Percentiles rank a stretch among this genome's conserved stretches.
These are phyloP conservation scores for Podaxis sp. DNA, from an alignment of 768 basidiomycete genomes.

Conservation along the genomic window DNA sequence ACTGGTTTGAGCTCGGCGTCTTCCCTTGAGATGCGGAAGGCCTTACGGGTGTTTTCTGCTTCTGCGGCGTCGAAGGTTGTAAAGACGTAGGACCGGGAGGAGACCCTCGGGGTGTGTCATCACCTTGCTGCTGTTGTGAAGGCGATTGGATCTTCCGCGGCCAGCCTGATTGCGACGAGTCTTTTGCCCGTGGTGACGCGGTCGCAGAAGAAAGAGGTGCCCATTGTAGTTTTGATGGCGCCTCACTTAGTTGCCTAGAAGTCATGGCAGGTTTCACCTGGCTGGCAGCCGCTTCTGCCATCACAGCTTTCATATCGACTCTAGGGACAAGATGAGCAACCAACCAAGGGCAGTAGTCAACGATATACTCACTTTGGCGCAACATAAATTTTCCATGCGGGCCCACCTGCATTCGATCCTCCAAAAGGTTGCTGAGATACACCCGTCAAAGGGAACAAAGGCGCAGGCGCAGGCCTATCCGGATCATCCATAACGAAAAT, in stretches of 20 bases:
- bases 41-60: background rate
- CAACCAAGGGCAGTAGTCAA: conserved; percentile 10
- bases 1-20: background rate
- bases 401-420: conserved; percentile 13
- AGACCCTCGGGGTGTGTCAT: background rate
- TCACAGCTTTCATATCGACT: conserved; percentile 81
- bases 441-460: conserved; percentile 15
- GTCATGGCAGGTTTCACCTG: conserved; percentile 15
- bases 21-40: background rate
- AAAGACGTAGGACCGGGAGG: background rate
- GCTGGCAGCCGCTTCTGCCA: conserved; percentile 66
- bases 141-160: background rate
- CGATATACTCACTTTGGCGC: conserved; percentile 46
- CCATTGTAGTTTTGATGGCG: conserved; percentile 3
- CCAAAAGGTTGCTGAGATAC: background rate
- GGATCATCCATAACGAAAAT: conserved; percentile 84
- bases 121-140: background rate
- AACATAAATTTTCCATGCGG: conserved; percentile 49
- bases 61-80: conserved; percentile 4
- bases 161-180: background rate
- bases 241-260: background rate
- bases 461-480: conserved; percentile 42
- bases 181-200: background rate
- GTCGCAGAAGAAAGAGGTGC: background rate
- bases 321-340: conserved; percentile 34